Base-by-base conservation (phyloP, 345 rosid genomes). In the Gossypioides kirkii region DNA sequence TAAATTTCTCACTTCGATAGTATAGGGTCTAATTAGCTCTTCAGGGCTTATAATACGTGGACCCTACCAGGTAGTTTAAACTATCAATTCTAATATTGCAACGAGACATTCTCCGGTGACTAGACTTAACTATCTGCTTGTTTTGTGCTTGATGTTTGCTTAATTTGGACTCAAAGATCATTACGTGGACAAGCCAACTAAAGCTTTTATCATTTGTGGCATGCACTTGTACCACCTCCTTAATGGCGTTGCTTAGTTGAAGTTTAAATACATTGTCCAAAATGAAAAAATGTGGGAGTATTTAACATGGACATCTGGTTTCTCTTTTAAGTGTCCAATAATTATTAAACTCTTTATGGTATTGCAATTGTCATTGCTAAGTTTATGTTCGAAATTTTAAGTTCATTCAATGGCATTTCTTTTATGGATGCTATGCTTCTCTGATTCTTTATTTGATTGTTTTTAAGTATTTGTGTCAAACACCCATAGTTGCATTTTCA, bases 121-220 rank as follows among this genome's bases (percentile, higher is more conserved):
- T 1, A 1, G 43, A 55, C 5, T 71, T 41, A 13, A n/a, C 63
- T 58, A 42, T 26, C n/a, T 42, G 6, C 25, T 25, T 72, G 22
- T 55, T 59, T 36, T 45, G 59, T 67, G 49, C 17, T 28, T 46
- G 20, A n/a, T 42, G 50, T 59, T 66, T 69, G 41, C 61, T 58
- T 23, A 18, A 58, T 7, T 69, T 56, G 55, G 63, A 41, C 62
- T 71, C 38, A 42, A 59, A 22, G 13, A 58, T 71, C 41, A 56
- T 60, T 28, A 47, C 25, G 17, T 16, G 14, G 73, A 23, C 22
- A 52, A 52, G 52, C 41, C 46, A 18, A 47, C 32, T 67, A 43
- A 49, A 69, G 50, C 2, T 8, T 69, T 54, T 17, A 59, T 18
- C 36, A n/a, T 32, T 38, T 73, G 28, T 10, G n/a, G 74, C 38